Conservation (phyloP, 352 stramenopile species). For the Phytopythium aichiense region DNA sequence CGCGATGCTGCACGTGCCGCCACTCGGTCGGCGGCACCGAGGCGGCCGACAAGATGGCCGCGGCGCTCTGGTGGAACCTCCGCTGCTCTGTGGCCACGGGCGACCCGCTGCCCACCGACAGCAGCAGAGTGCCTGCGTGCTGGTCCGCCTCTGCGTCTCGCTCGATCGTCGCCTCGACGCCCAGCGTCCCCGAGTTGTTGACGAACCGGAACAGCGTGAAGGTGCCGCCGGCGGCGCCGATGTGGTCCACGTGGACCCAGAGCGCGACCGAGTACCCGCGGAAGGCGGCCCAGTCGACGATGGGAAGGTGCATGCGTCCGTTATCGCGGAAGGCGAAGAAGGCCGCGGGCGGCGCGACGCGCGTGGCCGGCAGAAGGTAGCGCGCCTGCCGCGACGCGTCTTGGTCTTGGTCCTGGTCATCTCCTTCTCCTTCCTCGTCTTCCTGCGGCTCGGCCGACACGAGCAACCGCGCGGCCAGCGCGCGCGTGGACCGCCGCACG, state of each 20-base stretch:
- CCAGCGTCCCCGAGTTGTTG: conserved; percentile 63
- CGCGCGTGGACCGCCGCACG: conserved; percentile 25
- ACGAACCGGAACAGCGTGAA: conserved; percentile 76
- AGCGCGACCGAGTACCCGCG: conserved; percentile 74
- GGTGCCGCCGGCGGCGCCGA: conserved; percentile 16
- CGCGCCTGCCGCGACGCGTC: conserved; percentile 20
- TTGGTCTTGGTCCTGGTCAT: not conserved
- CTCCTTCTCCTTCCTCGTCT: not conserved
- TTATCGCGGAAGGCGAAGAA: conserved; percentile 67
- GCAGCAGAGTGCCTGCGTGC: conserved; percentile 19
- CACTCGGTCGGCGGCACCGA: conserved; percentile 39
- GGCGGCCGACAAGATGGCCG: conserved; percentile 31
- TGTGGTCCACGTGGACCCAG: conserved; percentile 58
- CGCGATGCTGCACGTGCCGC: conserved; percentile 47
- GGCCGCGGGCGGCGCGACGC: conserved; percentile 42
- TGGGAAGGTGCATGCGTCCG: conserved; percentile 65
- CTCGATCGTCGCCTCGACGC: conserved; percentile 67
- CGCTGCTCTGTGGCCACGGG: conserved; percentile 19
- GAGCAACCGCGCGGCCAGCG: conserved; percentile 33
- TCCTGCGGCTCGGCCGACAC: conserved; percentile 12
- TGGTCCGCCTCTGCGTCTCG: conserved; percentile 26
- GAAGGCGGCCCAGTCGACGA: conserved; percentile 77
- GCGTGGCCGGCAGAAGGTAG: conserved; percentile 25
- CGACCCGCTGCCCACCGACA: conserved; percentile 57
- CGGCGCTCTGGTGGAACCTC: conserved; percentile 21